phyloP scores from a whole-genome alignment of 106 monocot species.

The Dendrobium chrysotoxum region DNA sequence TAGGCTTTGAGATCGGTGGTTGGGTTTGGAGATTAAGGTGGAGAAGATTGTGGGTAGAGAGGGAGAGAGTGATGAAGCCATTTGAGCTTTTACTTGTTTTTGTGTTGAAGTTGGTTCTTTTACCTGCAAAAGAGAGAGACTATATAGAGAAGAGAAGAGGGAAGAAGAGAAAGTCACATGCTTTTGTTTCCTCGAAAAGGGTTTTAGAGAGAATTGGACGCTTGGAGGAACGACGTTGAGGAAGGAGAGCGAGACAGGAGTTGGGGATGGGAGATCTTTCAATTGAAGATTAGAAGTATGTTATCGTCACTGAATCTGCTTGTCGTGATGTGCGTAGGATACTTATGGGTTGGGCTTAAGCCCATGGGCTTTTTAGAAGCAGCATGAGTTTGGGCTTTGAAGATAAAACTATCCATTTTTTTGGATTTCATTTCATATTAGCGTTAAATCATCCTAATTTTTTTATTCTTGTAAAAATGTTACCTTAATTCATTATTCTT shows the following conservation, averaged over 20 bases:
- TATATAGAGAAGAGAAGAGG: neutral
- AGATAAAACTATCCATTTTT: too few species aligned
- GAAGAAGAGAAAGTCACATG: slow-evolving; percentile 1
- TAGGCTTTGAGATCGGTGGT: neutral
- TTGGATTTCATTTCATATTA: too few species aligned
- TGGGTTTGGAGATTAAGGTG: slow-evolving; percentile 14
- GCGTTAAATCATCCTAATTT: too few species aligned
- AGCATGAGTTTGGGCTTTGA: too few species aligned
- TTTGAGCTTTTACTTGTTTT: neutral
- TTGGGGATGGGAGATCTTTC: neutral
- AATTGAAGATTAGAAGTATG: neutral
- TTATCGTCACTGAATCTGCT: neutral
- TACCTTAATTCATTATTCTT: too few species aligned
- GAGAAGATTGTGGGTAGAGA: slow-evolving; percentile 15
- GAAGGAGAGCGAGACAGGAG: neutral
- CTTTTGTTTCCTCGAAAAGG: neutral
- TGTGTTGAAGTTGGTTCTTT: neutral
- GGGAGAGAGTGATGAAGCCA: slow-evolving; percentile 34
- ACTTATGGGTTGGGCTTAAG: too few species aligned
- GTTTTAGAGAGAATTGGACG: neutral
- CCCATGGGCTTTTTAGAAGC: too few species aligned
- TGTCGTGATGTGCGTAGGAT: too few species aligned
- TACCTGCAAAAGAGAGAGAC: neutral
- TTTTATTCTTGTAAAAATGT: too few species aligned
- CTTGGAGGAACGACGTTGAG: neutral